Base-by-base conservation (phyloP, 2,329 filamentous ascomycete species). In the Metarhizium anisopliae region DNA sequence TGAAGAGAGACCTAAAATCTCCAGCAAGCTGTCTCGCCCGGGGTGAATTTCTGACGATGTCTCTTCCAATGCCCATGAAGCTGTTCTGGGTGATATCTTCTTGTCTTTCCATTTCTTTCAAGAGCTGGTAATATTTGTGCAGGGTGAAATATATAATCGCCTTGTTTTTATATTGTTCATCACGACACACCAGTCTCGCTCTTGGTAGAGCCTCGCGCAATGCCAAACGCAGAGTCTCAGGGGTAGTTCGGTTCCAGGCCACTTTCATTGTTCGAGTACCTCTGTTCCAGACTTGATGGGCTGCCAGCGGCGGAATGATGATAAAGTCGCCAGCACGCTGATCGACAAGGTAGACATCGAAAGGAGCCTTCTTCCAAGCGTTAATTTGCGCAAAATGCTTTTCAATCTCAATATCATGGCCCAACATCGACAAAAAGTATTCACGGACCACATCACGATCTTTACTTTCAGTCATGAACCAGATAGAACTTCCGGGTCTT, bases 121-220 rank as follows among this genome's bases (percentile, higher is more conserved):
- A 79, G 52, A 83, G 76, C n/a, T 76, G 74, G 59, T 79, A 76
- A 67, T 97, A 97, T 64, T 91, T 94, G 11, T 86, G 75, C 3
- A 97, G 77, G 0, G 91, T 90, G 67, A 86, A 96, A 69, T 92
- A 96, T 49, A 96, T 79, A 56, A 97, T 96, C 5, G 92, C 90
- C 69, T 97, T 97, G 74, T 95, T 96, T 70, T 97, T 97, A 77
- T 99, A 99, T 69, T 97, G 93, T 68, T 99, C 94, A 62, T 99
- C 94, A 42, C 94, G 87, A 67, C 94, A 97, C 2, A 97, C 93
- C 62, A 96, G 82, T 13, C 91, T 83, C 10, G 92, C 90, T 63
- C 91, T 90, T 0, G 92, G 91, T 2, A 99, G 77, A 0, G 93
- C 91, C 73, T 97, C 94, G 57, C 85, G 81, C 20, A 97, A 70